Base-by-base conservation (phyloP, 352 stramenopile genomes). In the Plasmopara halstedii region DNA sequence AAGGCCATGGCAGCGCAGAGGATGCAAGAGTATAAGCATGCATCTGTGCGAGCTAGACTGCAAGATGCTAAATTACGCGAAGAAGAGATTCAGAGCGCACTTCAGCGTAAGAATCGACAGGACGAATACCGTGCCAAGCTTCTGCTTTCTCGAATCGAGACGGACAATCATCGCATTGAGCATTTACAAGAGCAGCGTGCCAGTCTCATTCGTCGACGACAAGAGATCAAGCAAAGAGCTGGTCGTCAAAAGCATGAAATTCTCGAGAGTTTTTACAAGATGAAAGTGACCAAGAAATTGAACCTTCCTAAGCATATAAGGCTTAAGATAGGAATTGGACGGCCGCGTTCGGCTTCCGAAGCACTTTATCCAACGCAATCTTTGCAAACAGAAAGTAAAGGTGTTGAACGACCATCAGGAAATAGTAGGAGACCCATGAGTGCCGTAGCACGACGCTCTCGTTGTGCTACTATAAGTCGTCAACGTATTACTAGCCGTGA, bases 211-310 rank as follows among this genome's bases (percentile, higher is more conserved):
- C 62, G 68, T 10, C 64, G 77, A 14, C 70, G 77, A 0, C 67
- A 88, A 50, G 63, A 85, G 34, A 80, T 88, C 37, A 83, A 88
- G 40, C 67, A 82, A 38, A 56, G 58, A 25, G 73, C 73, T 4
- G 62, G 42, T 15, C 55, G 70, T 0, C 70, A 90, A 26, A 88
- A 88, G 41, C 62, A 80, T 18, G 67, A 88, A 20, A 70, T 90
- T n/a, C 42, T 90, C 3, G 71, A 88, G 10, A 84, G 62, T 37
- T 88, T 92, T 39, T 70, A 89, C 55, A 80, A 82, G 42, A 88
- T 92, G 78, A 83, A 85, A 46, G 64, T 88, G 26, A 86, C 72
- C 4, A 90, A 89, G 33, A 88, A 84, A 35, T 77, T 77, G 18
- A 58, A 83, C 32, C 36, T 88, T 2, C 71, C 73, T 7, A 70